Evolutionary conservation across 345 rosid species (phyloP).

Genomic region (Garcia nutans): DNA sequence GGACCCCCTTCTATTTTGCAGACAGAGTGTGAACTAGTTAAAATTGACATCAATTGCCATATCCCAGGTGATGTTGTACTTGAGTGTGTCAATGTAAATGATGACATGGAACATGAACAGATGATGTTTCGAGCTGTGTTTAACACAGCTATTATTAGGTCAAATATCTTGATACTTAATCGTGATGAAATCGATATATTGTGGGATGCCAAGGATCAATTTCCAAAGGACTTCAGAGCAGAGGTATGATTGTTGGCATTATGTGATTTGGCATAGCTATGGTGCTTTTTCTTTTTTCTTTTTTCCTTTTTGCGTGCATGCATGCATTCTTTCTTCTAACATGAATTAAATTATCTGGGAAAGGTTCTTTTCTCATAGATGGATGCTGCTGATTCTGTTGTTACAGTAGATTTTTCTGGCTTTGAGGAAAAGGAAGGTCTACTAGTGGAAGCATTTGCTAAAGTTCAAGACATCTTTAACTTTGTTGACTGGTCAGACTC

Average conservation of each 20-base stretch:
- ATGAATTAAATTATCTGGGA: conserved; percentile 29
- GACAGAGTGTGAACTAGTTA: conserved; percentile 81
- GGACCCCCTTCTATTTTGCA: conserved; percentile 36
- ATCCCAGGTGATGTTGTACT: conserved; percentile 90
- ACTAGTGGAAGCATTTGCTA: conserved; percentile 84
- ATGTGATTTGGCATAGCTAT: conserved; percentile 16
- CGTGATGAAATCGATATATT: conserved; percentile 82
- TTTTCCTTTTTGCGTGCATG: neutral
- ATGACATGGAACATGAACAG: conserved; percentile 69
- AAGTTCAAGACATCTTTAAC: conserved; percentile 87
- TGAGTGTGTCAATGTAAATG: conserved; percentile 77
- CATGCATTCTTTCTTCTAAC: conserved; percentile 20
- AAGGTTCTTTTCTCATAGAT: conserved; percentile 95
- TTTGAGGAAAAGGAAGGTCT: conserved; percentile 86
- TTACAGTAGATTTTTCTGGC: conserved; percentile 51
- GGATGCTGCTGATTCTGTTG: conserved; percentile 79
- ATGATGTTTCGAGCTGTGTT: conserved; percentile 88
- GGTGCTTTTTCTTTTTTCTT: conserved; percentile 8
- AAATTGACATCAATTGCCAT: conserved; percentile 83
- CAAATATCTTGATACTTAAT: conserved; percentile 91
- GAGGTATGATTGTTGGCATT: conserved; percentile 56
- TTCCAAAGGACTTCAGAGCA: conserved; percentile 85
- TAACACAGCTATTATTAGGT: conserved; percentile 90
- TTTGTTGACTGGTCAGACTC: conserved; percentile 77
- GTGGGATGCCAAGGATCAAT: conserved; percentile 78